These are phyloP conservation scores for Chondrus crispus DNA, from an alignment of 23 red algal species.

Conservation along the genomic window DNA sequence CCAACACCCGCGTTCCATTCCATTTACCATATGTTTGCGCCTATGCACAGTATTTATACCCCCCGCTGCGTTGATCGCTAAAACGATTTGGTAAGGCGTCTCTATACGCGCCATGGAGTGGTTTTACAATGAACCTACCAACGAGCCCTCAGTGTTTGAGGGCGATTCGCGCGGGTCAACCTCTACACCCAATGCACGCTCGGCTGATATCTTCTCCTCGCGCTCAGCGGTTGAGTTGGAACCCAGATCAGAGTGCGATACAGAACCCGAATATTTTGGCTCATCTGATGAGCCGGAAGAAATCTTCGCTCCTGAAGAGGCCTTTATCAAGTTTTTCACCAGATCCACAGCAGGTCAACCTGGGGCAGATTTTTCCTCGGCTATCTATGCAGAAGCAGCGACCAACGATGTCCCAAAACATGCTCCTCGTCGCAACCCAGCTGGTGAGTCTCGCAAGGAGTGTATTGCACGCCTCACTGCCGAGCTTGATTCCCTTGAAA, in stretches of 20 bases:
- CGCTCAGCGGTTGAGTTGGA: not conserved
- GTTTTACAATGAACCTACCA: not conserved
- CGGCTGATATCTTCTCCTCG: not conserved
- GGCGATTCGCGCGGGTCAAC: not conserved
- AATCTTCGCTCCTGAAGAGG: slow-evolving; percentile 11
- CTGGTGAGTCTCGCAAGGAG: slow-evolving; percentile 17
- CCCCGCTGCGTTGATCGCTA: too few species aligned
- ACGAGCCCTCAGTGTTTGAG: slow-evolving; percentile 29
- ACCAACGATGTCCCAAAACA: not conserved
- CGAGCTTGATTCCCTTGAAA: slow-evolving; percentile 35
- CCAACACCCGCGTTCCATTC: too few species aligned
- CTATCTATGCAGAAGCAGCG: not conserved
- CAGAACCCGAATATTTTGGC: slow-evolving; percentile 38
- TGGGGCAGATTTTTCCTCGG: slow-evolving; percentile 20
- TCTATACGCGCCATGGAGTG: too few species aligned
- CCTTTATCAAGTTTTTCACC: slow-evolving; percentile 22
- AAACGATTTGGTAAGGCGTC: too few species aligned
- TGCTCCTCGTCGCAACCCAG: not conserved
- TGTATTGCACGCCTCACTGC: not conserved
- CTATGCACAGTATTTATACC: too few species aligned
- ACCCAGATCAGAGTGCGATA: not conserved
- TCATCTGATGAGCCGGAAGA: slow-evolving; percentile 20
- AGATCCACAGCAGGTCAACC: not conserved
- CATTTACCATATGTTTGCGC: too few species aligned
- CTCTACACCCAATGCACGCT: not conserved